Conservation (phyloP, 1,284 basidiomycete genomes). For the Inonotus hispidus region DNA sequence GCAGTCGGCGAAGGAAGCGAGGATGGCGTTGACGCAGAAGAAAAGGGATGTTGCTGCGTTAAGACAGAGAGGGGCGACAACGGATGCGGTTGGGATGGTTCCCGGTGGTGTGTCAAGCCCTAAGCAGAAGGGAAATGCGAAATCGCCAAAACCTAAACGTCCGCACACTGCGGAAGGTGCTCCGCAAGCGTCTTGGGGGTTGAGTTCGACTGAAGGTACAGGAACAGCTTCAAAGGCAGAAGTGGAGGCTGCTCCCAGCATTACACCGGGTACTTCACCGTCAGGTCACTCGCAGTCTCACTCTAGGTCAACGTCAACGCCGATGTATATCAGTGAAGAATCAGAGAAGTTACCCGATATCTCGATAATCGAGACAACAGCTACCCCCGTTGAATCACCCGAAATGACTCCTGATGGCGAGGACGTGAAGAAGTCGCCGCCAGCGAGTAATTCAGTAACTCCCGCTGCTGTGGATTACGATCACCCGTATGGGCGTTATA, state of each 20-base stretch:
- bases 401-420: conserved; percentile 4
- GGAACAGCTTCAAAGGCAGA: not conserved
- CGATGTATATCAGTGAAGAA: not conserved
- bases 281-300: not conserved
- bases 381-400: conserved; percentile 18
- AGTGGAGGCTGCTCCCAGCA: not conserved
- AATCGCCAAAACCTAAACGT: conserved; percentile 21
- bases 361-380: conserved; percentile 27
- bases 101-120: conserved; percentile 12
- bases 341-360: conserved; percentile 24
- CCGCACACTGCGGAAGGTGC: conserved; percentile 28
- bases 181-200: conserved; percentile 4
- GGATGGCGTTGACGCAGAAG: conserved; percentile 3
- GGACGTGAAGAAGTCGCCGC: not conserved
- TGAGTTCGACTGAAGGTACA: not conserved
- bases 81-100: not conserved
- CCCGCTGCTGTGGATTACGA: not conserved
- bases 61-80: conserved; percentile 20
- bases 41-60: not conserved
- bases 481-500: not conserved
- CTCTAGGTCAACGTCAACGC: not conserved
- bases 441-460: not conserved
- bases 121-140: not conserved
- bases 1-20: not conserved
- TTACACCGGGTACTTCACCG: not conserved